These are phyloP conservation scores for Fistulinella prunicolor DNA, from an alignment of 768 basidiomycete species.

Conservation along the genomic window DNA sequence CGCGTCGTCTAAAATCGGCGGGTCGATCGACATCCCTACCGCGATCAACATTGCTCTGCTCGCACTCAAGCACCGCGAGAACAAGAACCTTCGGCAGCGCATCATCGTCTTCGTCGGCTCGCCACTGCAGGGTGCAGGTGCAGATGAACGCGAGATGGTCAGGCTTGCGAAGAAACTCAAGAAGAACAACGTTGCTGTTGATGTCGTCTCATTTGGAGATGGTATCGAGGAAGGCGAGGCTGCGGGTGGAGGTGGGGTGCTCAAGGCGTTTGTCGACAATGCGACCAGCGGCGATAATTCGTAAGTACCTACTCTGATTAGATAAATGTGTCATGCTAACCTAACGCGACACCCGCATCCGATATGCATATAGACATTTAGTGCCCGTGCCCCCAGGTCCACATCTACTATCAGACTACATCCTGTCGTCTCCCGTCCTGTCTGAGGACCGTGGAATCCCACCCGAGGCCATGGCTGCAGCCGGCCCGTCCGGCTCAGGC, in stretches of 20 bases:
- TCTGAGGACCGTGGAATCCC: conserved; percentile 78
- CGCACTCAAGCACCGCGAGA: conserved; percentile 95
- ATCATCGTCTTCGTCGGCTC: conserved; percentile 94
- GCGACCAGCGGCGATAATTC: conserved; percentile 82
- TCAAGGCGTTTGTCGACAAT: conserved; percentile 81
- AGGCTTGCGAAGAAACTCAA: conserved; percentile 95
- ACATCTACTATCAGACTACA: conserved; percentile 76
- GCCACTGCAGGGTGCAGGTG: conserved; percentile 67
- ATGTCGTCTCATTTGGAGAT: conserved; percentile 89
- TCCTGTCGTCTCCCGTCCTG: conserved; percentile 80
- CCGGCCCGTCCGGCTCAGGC: conserved; percentile 47
- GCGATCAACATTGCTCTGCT: conserved; percentile 93
- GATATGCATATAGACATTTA: conserved; percentile 75
- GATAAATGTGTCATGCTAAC: background rate
- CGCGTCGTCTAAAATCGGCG: conserved; percentile 70
- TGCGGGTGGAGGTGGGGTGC: conserved; percentile 59
- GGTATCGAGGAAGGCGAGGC: conserved; percentile 82
- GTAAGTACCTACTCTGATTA: conserved; percentile 45
- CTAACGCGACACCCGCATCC: no score
- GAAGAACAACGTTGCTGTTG: conserved; percentile 98
- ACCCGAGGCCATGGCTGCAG: conserved; percentile 51
- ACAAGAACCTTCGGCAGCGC: conserved; percentile 96
- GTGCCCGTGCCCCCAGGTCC: conserved; percentile 75
- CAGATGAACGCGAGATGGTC: conserved; percentile 77
- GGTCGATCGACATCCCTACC: conserved; percentile 82